These are phyloP conservation scores for Solanum habrochaites DNA, from an alignment of 257 asterid genomes.

Conservation along the genomic window DNA sequence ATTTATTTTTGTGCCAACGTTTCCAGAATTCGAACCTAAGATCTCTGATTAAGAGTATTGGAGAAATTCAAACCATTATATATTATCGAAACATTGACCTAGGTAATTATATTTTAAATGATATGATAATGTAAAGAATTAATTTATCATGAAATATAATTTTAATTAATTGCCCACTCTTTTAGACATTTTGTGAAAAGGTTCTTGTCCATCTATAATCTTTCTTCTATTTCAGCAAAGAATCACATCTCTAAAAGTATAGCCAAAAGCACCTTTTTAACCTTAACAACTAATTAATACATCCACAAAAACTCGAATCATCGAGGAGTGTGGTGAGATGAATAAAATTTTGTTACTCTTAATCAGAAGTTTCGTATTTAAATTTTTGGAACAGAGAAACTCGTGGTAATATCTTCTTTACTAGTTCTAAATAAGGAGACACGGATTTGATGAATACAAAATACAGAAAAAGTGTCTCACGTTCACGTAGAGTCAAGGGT, in stretches of 20 bases:
- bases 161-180: not conserved
- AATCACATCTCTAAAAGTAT: not conserved
- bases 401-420: not conserved
- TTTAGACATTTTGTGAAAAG: not conserved
- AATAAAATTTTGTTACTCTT: not conserved
- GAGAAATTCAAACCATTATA: fast-evolving
- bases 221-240: not conserved
- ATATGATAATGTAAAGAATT: too few relatives aligned
- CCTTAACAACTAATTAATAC: not conserved
- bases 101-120: too few relatives aligned
- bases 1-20: fast-evolving
- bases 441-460: not conserved
- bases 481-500: not conserved
- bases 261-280: not conserved
- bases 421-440: not conserved
- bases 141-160: not conserved
- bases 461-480: not conserved
- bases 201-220: not conserved
- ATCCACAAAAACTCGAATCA: not conserved
- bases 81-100: not conserved
- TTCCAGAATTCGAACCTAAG: fast-evolving
- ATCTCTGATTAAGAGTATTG: not conserved
- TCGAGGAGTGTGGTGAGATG: not conserved
- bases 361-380: not conserved
- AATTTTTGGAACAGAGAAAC: not conserved